phyloP scores from a whole-genome alignment of 177 flowering plant genomes.

The Tripterygium wilfordii region DNA sequence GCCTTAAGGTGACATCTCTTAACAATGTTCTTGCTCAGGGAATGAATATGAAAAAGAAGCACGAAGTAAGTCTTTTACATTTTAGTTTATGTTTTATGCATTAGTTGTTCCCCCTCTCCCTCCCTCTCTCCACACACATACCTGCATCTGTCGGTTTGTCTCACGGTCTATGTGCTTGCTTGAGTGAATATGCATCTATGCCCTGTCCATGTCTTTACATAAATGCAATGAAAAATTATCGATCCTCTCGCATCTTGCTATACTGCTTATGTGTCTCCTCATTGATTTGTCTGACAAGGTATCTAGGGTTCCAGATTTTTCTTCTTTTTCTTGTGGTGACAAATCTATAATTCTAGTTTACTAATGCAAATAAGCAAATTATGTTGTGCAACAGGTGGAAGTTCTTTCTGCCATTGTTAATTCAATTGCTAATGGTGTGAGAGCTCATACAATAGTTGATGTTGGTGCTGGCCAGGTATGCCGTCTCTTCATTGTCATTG shows the following conservation, averaged over 20 bases:
- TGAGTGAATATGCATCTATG: too few species aligned
- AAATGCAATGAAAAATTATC: too few species aligned
- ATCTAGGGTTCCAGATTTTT: neutral
- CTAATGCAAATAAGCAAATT: neutral
- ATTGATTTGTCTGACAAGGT: too few species aligned
- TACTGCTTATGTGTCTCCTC: too few species aligned
- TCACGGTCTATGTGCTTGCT: too few species aligned
- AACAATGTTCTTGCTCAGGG: slow-evolving; percentile 72
- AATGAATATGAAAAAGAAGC: slow-evolving; percentile 84
- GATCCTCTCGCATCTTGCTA: too few species aligned
- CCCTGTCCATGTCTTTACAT: too few species aligned
- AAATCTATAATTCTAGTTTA: neutral
- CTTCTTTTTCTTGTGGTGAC: neutral
- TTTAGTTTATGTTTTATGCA: too few species aligned
- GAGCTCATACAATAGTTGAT: slow-evolving; percentile 60
- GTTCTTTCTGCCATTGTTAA: slow-evolving; percentile 60
- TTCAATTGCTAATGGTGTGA: slow-evolving; percentile 42
- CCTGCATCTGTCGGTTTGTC: too few species aligned
- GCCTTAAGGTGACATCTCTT: slow-evolving; percentile 33
- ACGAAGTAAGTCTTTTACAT: slow-evolving; percentile 63
- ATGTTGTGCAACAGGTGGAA: slow-evolving; percentile 54
- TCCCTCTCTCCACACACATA: too few species aligned
- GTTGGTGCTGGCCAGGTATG: slow-evolving; percentile 96
- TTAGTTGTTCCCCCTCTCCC: too few species aligned
- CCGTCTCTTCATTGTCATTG: neutral